Evolutionary conservation across 1,284 basidiomycete genomes (phyloP), one percentile per base, ranked within the genome.

Genomic region (Marasmius oreades): DNA sequence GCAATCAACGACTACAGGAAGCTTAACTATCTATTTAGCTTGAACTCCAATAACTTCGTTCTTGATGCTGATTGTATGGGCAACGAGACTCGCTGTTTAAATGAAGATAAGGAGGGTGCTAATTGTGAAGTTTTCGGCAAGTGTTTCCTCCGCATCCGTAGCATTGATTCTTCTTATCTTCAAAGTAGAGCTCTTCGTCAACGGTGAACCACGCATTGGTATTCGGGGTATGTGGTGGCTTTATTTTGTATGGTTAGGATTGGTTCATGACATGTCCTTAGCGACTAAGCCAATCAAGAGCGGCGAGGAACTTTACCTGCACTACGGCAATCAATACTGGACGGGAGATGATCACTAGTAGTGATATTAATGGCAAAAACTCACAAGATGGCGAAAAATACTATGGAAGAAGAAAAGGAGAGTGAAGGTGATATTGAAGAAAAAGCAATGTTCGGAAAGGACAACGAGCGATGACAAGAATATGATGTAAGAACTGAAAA

Each of bases 41-140:
- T 31, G 44, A 20, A 42, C 22, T 1, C 20, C 10, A 22, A 42
- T 0, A 52, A 57, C 0, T 34, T 70, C 11, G 61, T 69, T 2
- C 60, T 82, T 43, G 82, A 86, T 64, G 77, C 80, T 26, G 69
- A 70, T n/a, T 63, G 73, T 1, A 42, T 42, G 39, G 84, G 83
- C 0, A 86, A 85, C 63, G 73, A 76, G 52, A 75, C 77, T 5
- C 70, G 84, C 20, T 86, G 78, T 61, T 69, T 86, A 28, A 86
- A 86, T 57, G 79, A 86, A 53, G 64, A 65, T 0, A 57, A 58
- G 5, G 58, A 60, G 3, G 50, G 60, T 8, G 68, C 69, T 1
- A 84, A 84, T 58, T 79, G 80, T 51, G 52, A 52, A 0, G 73
- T 78, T 5, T 54, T 11, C 18, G 59, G 83, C 82, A 58, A 55